Base-by-base conservation (phyloP, 1,284 basidiomycete genomes). In the Irpex sp. region DNA sequence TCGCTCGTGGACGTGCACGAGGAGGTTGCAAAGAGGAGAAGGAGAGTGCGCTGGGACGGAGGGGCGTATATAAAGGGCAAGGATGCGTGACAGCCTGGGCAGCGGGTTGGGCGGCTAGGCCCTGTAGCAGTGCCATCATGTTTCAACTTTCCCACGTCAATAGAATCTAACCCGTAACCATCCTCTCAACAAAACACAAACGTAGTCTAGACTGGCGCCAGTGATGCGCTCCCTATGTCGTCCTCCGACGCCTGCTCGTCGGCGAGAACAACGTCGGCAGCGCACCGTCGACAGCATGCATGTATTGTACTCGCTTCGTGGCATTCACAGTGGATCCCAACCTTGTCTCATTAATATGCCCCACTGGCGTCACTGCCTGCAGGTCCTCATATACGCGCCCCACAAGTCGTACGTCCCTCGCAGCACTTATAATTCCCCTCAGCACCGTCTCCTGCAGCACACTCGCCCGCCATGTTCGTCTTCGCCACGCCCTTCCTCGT, bases 401-500 rank as follows among this genome's bases (percentile, higher is more conserved):
- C 37, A 23, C 18, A 18, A 42, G 53, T 45, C 51, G 33, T 47
- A 60, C 54, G 42, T 55, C 52, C 52, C 35, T 28, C 52, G 14
- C 52, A 12, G 18, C 49, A 19, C 23, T n/a, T 19, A 37, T 21
- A 23, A 49, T 35, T 45, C 52, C 53, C 42, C 60, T 57, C 33
- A 33, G 14, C 56, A 33, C 36, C 33, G 23, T 45, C 33, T 33
- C 6, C 28, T 33, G 28, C 28, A 33, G 28, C 28, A 33, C 28
- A 33, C 28, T 33, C 56, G 18, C 61, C 28, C 37, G 48, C 59
- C 45, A 77, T 78, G 74, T 67, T 78, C 64, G 68, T 74, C 59
- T 65, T 72, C 19, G 54, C 80, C 47, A 72, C 78, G 7, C 75
- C 82, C 54, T 66, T 80, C 61, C 71, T 83, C 53, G 67, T 80